Percentiles rank a stretch among this genome's conserved stretches.
Conservation (phyloP, 177 flowering plant genomes). For the Vitis hybrid region DNA sequence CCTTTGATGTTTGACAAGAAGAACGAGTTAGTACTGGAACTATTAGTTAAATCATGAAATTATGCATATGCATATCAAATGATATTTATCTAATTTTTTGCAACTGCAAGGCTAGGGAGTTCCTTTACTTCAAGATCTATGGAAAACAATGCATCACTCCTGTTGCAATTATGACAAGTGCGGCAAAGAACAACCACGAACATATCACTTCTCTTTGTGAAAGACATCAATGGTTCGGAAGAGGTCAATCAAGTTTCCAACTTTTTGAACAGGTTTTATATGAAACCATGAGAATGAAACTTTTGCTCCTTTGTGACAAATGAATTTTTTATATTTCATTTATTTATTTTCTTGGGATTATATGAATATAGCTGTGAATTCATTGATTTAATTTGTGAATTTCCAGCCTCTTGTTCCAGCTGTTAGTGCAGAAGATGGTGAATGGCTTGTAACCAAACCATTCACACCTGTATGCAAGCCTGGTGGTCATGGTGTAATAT, state of each 20-base stretch:
- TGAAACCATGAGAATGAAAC: conserved; percentile 1
- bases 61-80: background rate
- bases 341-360: background rate
- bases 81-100: conserved; percentile 6
- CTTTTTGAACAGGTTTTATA: conserved; percentile 89
- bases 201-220: conserved; percentile 73
- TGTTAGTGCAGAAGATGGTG: conserved; percentile 80
- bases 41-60: too few relatives aligned
- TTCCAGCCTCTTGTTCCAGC: conserved; percentile 96
- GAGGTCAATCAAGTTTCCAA: conserved; percentile 78
- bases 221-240: conserved; percentile 83
- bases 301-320: too few relatives aligned
- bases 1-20: conserved; percentile 13
- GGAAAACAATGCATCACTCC: conserved; percentile 92
- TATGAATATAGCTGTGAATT: conserved; percentile 7
- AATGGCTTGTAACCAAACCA: conserved; percentile 68
- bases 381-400: conserved; percentile 18
- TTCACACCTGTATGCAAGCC: conserved; percentile 86
- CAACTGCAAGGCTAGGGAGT: conserved; percentile 87
- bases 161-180: conserved; percentile 97
- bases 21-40: background rate
- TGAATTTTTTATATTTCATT: background rate
- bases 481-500: conserved; percentile 97
- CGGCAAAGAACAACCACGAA: conserved; percentile 86
- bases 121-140: conserved; percentile 74